Conservation (phyloP, 495 filamentous ascomycete species). For the Penicillium manginii region DNA sequence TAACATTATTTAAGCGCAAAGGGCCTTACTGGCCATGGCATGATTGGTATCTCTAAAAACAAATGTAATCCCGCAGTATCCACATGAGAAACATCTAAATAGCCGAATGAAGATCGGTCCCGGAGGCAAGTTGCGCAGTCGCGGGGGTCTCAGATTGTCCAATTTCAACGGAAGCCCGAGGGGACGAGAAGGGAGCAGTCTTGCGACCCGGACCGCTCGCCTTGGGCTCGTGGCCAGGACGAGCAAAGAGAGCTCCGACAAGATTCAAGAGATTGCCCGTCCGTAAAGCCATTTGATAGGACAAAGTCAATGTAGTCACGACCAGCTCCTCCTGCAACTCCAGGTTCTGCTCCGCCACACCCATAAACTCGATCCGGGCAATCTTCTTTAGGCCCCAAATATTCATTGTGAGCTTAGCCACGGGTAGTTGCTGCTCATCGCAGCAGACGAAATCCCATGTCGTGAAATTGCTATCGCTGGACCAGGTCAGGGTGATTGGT, state of each 20-base stretch:
- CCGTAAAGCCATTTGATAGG: slow-evolving; percentile 33
- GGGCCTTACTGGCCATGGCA: neutral
- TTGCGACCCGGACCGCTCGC: neutral
- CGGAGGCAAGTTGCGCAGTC: neutral
- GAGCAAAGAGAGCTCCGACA: slow-evolving; percentile 28
- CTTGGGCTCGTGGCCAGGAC: slow-evolving; percentile 16
- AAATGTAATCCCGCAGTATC: neutral
- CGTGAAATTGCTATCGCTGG: slow-evolving; percentile 30
- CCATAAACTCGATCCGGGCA: slow-evolving; percentile 37
- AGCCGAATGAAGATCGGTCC: neutral
- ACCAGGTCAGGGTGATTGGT: slow-evolving; percentile 37
- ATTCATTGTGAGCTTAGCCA: slow-evolving; percentile 32
- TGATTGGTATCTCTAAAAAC: neutral
- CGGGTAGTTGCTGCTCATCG: slow-evolving; percentile 33
- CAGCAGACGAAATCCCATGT: slow-evolving; percentile 42
- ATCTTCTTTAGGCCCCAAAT: slow-evolving; percentile 33
- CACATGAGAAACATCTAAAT: neutral
- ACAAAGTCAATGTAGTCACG: slow-evolving; percentile 34
- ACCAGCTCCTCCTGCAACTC: slow-evolving; percentile 39
- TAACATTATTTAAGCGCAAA: neutral
- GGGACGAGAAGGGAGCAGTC: neutral
- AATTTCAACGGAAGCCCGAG: neutral
- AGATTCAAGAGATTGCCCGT: slow-evolving; percentile 29
- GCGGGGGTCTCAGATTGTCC: neutral
- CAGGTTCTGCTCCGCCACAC: slow-evolving; percentile 16